Conservation (phyloP, 768 basidiomycete genomes). For the Hortiboletus flavorubellus region DNA sequence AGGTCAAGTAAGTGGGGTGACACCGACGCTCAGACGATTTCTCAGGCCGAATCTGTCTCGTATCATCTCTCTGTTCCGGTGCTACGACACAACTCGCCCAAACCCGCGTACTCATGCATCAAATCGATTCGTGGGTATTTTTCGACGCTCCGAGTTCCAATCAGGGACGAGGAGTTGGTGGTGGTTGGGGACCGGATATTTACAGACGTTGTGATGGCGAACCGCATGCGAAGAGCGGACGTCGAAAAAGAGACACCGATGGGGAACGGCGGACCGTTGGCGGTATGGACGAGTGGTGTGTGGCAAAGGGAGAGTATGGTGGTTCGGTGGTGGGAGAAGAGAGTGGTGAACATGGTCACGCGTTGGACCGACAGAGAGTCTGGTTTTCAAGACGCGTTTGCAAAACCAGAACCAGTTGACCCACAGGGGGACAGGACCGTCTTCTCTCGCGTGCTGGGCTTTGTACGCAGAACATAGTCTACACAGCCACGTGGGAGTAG, state of each 20-base stretch:
- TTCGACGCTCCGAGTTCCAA: conserved; percentile 49
- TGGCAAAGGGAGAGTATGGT: conserved; percentile 63
- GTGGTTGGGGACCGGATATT: conserved; percentile 91
- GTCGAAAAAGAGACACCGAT: neutral
- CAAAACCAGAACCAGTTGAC: neutral
- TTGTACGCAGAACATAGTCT: neutral
- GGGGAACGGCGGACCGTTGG: conserved; percentile 45
- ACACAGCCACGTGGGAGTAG: neutral
- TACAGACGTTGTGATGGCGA: conserved; percentile 86
- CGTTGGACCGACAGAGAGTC: conserved; percentile 31
- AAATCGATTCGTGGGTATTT: conserved; percentile 73
- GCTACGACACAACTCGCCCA: conserved; percentile 68
- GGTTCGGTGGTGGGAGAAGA: conserved; percentile 59
- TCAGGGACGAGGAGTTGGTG: conserved; percentile 63
- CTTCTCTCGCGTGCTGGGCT: neutral
- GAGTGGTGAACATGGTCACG: conserved; percentile 44
- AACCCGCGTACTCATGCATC: conserved; percentile 81
- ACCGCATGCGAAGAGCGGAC: conserved; percentile 52
- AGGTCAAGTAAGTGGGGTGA: conserved; percentile 16
- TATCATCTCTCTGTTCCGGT: conserved; percentile 78
- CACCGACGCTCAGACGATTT: neutral
- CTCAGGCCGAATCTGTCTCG: conserved; percentile 82
- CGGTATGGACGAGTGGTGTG: conserved; percentile 68
- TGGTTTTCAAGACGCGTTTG: neutral
- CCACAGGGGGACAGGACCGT: neutral